Evolutionary conservation across 495 filamentous ascomycete genomes (phyloP).

Genomic region (Pseudevernia furfuracea): DNA sequence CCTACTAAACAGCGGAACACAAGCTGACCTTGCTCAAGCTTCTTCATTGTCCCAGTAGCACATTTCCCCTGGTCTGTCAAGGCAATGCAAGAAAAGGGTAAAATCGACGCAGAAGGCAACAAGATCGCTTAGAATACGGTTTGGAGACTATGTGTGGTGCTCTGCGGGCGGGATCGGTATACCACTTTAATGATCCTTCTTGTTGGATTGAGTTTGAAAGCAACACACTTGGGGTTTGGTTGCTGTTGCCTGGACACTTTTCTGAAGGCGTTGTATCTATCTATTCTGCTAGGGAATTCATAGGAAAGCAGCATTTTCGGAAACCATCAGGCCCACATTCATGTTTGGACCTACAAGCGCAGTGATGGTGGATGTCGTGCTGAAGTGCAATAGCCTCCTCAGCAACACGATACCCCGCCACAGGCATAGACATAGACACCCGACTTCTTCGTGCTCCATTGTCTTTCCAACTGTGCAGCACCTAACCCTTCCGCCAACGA

Average conservation of each 20-base stretch:
- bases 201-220: not conserved
- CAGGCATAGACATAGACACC: no score
- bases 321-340: not conserved
- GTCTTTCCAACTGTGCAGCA: no score
- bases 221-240: not conserved
- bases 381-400: no score
- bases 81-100: constrained; percentile 53
- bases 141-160: not conserved
- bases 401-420: no score
- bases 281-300: not conserved
- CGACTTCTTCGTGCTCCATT: no score
- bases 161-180: constrained; percentile 1
- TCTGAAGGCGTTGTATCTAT: not conserved
- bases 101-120: constrained; percentile 34
- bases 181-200: constrained; percentile 3
- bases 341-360: not conserved
- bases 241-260: not conserved
- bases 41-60: constrained; percentile 90
- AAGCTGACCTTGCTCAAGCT: constrained; percentile 45
- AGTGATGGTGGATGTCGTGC: no score
- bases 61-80: constrained; percentile 98
- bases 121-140: constrained; percentile 11
- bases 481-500: no score
- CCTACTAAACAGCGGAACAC: constrained; percentile 7
- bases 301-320: not conserved